Evolutionary conservation across 148 eudicot species (phyloP).

Genomic region (Vaccinium darrowii): DNA sequence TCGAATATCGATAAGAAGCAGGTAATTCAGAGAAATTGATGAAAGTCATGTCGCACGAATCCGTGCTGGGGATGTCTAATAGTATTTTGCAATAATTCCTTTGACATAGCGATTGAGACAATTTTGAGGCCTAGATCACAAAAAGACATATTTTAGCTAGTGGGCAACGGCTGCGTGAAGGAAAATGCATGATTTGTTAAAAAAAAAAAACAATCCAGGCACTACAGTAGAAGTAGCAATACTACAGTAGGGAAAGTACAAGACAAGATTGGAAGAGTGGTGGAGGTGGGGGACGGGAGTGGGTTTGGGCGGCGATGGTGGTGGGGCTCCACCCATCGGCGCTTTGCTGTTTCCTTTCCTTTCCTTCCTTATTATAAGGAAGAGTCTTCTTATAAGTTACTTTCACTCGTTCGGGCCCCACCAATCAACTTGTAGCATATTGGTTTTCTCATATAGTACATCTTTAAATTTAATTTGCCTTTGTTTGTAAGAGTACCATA

Average conservation of each 20-base stretch:
- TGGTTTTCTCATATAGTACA: background rate
- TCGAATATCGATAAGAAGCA: background rate
- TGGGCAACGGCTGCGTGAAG: background rate
- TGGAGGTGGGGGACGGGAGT: background rate
- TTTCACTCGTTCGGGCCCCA: background rate
- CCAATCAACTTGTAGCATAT: background rate
- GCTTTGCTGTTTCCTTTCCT: background rate
- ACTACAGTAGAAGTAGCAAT: background rate
- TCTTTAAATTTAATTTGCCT: background rate
- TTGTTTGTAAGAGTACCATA: background rate
- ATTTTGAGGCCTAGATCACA: too few relatives aligned
- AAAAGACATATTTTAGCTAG: too few relatives aligned
- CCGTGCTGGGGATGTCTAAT: too few relatives aligned
- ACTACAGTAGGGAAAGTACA: background rate
- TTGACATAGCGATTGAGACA: too few relatives aligned
- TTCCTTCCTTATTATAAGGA: background rate
- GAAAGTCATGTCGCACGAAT: background rate
- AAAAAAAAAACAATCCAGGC: background rate
- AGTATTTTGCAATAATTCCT: too few relatives aligned
- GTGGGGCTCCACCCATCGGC: conserved; percentile 3
- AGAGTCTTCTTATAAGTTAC: background rate
- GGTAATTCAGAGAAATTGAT: background rate
- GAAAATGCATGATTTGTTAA: too few relatives aligned
- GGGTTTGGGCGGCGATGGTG: conserved; percentile 10
- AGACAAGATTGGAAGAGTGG: background rate